Evolutionary conservation across 148 eudicot species (phyloP).

Genomic region (Cornus kousa): DNA sequence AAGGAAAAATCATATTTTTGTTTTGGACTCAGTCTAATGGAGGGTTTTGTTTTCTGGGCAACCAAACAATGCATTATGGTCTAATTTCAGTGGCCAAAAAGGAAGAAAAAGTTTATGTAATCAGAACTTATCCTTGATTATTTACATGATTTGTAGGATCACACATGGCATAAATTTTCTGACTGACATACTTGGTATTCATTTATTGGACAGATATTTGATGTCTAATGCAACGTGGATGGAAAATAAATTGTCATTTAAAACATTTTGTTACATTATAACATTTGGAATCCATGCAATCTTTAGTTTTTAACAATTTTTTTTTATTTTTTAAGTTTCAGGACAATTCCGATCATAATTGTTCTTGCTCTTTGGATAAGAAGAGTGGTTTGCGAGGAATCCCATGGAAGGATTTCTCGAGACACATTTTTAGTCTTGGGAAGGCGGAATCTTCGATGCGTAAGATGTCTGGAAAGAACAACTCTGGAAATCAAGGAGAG

Average conservation of each 20-base stretch:
- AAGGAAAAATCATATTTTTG: neutral
- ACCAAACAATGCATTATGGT: too few relatives aligned
- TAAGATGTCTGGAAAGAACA: conserved; percentile 33
- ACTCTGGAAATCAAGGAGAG: conserved; percentile 47
- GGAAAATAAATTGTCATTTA: conserved; percentile 10
- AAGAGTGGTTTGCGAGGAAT: conserved; percentile 61
- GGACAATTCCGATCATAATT: conserved; percentile 55
- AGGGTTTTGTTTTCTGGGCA: neutral
- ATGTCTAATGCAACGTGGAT: neutral
- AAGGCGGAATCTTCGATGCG: conserved; percentile 50
- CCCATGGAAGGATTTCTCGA: conserved; percentile 82
- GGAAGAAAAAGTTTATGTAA: neutral
- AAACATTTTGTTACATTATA: conserved; percentile 1
- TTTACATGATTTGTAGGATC: neutral
- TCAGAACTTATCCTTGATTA: neutral
- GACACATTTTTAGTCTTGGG: conserved; percentile 50
- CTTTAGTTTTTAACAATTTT: neutral
- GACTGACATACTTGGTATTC: neutral
- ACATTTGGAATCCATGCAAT: conserved; percentile 15
- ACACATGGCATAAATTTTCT: neutral
- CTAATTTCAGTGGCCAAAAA: too few relatives aligned
- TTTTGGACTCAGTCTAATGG: neutral
- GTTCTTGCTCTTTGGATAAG: conserved; percentile 41
- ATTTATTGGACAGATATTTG: conserved; percentile 1
- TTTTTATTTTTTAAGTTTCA: conserved; percentile 22